Base-by-base conservation (phyloP, 495 filamentous ascomycete species). In the Aspergillus hancockii region DNA sequence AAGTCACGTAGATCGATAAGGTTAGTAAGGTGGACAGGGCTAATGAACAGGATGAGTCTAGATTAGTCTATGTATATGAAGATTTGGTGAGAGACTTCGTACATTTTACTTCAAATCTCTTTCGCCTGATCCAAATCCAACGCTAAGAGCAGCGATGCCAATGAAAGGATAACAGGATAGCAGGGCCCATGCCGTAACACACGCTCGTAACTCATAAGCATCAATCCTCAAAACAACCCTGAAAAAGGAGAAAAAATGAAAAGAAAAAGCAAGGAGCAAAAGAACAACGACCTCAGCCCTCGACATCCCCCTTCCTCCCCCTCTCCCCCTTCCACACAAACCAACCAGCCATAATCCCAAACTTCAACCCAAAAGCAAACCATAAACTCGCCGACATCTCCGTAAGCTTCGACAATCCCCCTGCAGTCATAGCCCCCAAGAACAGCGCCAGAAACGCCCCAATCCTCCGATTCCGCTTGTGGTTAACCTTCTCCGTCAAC, bases 381-480 rank as follows among this genome's bases (percentile, higher is more conserved):
- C 75, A 78, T 41, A 76, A 63, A 52, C 72, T 71, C 30, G 67
- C 63, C 3, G 69, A 63, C 66, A 78, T 67, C 5, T 40, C 45
- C 0, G 68, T 62, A 8, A 67, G 54, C 57, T 69, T 71, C 1
- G 69, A 68, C 23, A 78, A 52, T 1, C 72, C 72, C 0, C 75
- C 75, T 0, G 73, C 71, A 0, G 72, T 73, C 70, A 76, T 75
- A 0, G 75, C 73, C 14, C 75, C 75, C 2, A 73, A 43, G 28
- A 76, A 74, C 14, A 75, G 50, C 0, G 71, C 69, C 8, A 76
- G 36, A 25, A 78, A 75, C 2, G 68, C 66, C 0, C 62, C 75
- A 7, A 71, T 55, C 4, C 73, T 59, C 8, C 73, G 64, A 45
- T 78, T 75, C 3, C 73, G 64, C 47, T 67, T 71, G 0, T 63